A percentile compares a stretch with the other conserved stretches of the same genome.
These are phyloP conservation scores for Fusarium acutatum DNA, from an alignment of 2,329 filamentous ascomycete genomes.

Conservation along the genomic window DNA sequence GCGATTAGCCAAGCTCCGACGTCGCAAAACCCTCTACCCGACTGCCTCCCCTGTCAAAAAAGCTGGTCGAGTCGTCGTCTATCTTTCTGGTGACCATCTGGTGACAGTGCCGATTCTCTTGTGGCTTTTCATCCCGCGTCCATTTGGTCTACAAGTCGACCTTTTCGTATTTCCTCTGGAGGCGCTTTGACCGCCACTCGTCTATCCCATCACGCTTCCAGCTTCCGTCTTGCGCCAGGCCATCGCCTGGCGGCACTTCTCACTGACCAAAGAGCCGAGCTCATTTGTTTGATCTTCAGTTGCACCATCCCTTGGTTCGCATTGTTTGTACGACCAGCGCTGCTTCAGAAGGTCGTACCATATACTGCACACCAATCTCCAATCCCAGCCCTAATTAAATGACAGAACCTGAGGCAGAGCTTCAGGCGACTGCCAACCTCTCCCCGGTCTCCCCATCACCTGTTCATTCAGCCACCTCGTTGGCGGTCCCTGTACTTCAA, in stretches of 20 bases:
- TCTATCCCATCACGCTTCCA: constrained; percentile 18
- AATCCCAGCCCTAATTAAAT: constrained; percentile 48
- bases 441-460: constrained; percentile 61
- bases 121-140: constrained; percentile 10
- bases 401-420: constrained; percentile 54
- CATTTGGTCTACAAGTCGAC: constrained; percentile 7
- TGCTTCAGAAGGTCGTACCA: constrained; percentile 22
- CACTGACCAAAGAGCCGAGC: constrained; percentile 33
- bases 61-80: constrained; percentile 6
- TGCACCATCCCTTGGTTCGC: constrained; percentile 27
- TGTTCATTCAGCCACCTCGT: constrained; percentile 56
- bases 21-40: constrained; percentile 34
- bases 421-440: constrained; percentile 63
- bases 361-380: constrained; percentile 24
- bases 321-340: constrained; percentile 32
- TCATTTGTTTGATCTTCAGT: constrained; percentile 24
- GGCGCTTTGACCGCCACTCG: constrained; percentile 22
- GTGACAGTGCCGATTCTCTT: constrained; percentile 14
- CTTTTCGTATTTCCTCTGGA: constrained; percentile 14
- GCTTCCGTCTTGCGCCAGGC: constrained; percentile 28
- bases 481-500: constrained; percentile 60
- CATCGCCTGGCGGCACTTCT: constrained; percentile 29
- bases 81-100: constrained; percentile 3
- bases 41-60: constrained; percentile 18
- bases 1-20: constrained; percentile 39